Conservation (phyloP, 106 monocot species). For the Acanthochlamys bracteata region DNA sequence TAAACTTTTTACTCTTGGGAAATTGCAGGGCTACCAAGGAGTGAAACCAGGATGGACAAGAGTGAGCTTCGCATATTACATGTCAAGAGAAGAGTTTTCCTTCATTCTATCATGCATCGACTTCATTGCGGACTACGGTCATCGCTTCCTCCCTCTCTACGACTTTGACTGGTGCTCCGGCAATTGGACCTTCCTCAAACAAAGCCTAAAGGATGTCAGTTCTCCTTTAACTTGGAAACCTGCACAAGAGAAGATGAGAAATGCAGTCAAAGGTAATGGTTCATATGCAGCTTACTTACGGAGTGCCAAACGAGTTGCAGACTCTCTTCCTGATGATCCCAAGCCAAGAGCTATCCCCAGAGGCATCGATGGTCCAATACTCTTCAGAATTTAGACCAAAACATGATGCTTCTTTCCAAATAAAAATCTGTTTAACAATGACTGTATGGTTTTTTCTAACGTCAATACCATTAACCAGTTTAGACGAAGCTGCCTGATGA, state of each 20-base stretch:
- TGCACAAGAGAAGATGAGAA: neutral
- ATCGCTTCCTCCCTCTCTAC: conserved; percentile 34
- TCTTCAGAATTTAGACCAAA: conserved; percentile 9
- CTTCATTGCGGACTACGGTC: conserved; percentile 24
- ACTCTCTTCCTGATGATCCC: conserved; percentile 6
- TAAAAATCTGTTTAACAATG: no score
- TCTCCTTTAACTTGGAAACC: neutral
- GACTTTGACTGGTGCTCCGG: conserved; percentile 28
- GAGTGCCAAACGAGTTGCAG: conserved; percentile 7
- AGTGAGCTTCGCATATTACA: conserved; percentile 40
- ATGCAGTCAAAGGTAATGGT: neutral
- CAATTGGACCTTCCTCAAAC: conserved; percentile 19
- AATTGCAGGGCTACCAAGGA: conserved; percentile 27
- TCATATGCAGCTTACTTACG: conserved; percentile 12
- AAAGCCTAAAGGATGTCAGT: neutral
- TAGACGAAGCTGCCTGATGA: no score
- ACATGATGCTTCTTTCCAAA: no score
- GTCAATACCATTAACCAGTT: no score
- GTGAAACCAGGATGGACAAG: conserved; percentile 45
- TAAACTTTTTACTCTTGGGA: neutral
- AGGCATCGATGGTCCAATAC: conserved; percentile 12
- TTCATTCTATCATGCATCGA: conserved; percentile 27
- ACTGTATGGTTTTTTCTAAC: no score
- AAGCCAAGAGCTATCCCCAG: neutral
- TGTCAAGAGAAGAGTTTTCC: conserved; percentile 18